Evolutionary conservation across 2,329 filamentous ascomycete species (phyloP).

Genomic region (Lasiodiplodia theobromae): DNA sequence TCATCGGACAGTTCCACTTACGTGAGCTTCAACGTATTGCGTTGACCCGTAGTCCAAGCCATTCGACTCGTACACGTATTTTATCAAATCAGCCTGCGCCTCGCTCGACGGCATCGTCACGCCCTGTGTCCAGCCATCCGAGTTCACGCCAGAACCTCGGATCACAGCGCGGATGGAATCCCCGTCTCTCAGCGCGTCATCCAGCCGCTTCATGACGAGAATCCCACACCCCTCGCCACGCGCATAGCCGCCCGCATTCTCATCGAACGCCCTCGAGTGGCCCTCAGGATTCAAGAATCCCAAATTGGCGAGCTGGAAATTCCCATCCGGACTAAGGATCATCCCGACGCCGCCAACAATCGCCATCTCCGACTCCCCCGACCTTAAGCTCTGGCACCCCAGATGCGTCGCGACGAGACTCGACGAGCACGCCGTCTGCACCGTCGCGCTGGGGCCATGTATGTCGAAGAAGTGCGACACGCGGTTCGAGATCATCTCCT

Average conservation of each 20-base stretch:
- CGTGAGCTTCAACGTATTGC: neutral
- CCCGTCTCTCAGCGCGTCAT: slow-evolving; percentile 38
- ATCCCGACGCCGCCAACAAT: slow-evolving; percentile 32
- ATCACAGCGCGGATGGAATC: slow-evolving; percentile 44
- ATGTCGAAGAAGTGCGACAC: slow-evolving; percentile 29
- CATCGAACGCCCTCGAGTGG: slow-evolving; percentile 37
- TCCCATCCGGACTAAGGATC: slow-evolving; percentile 36
- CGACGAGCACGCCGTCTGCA: slow-evolving; percentile 45
- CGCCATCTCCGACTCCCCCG: slow-evolving; percentile 30
- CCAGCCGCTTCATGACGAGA: slow-evolving; percentile 42
- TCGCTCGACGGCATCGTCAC: no score
- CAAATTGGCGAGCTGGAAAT: slow-evolving; percentile 33
- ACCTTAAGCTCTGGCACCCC: slow-evolving; percentile 37
- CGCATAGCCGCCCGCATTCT: slow-evolving; percentile 37
- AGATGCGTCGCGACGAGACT: slow-evolving; percentile 40
- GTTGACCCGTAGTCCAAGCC: no score
- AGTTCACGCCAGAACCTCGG: slow-evolving; percentile 35
- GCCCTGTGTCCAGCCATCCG: neutral
- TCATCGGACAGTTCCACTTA: slow-evolving; percentile 45
- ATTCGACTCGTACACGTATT: slow-evolving; percentile 27
- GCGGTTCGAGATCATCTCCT: no score
- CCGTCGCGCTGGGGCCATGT: slow-evolving; percentile 36
- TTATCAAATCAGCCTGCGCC: slow-evolving; percentile 29
- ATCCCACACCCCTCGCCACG: slow-evolving; percentile 39
- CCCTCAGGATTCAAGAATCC: slow-evolving; percentile 33